A percentile compares a stretch with the other conserved stretches of the same genome.
Conservation (phyloP, 345 rosid species). For the Murraya paniculata region DNA sequence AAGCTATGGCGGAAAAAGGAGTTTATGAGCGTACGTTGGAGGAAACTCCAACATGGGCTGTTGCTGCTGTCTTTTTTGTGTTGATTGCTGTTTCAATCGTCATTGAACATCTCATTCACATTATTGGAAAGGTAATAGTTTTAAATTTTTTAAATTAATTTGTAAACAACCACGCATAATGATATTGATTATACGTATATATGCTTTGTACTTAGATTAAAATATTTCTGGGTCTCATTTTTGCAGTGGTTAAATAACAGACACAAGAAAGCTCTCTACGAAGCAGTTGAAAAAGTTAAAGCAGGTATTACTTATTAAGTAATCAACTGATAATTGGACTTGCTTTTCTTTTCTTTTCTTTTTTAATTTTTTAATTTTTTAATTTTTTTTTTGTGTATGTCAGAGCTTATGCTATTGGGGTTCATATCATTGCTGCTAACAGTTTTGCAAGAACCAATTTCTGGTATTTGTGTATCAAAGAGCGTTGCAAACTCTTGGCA, state of each 20-base stretch:
- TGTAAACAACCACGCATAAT: no score
- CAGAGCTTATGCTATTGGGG: slow-evolving; percentile 79
- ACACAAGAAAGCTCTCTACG: slow-evolving; percentile 61
- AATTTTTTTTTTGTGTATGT: not conserved
- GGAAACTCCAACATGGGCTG: slow-evolving; percentile 89
- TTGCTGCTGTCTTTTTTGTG: slow-evolving; percentile 76
- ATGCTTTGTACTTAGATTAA: not conserved
- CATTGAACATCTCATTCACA: slow-evolving; percentile 66
- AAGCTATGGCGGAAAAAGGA: slow-evolving; percentile 11
- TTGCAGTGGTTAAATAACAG: slow-evolving; percentile 63
- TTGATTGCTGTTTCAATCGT: slow-evolving; percentile 64
- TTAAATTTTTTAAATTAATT: not conserved
- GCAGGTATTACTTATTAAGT: slow-evolving; percentile 29
- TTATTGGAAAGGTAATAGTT: slow-evolving; percentile 45
- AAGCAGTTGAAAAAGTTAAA: slow-evolving; percentile 91
- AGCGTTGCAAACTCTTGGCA: slow-evolving; percentile 56
- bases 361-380: no score
- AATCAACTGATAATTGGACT: not conserved
- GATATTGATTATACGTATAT: no score
- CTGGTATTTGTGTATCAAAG: slow-evolving; percentile 50
- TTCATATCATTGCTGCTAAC: slow-evolving; percentile 69
- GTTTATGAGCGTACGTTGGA: slow-evolving; percentile 45
- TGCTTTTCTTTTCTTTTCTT: not conserved
- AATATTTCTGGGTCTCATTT: not conserved
- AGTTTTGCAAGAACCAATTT: slow-evolving; percentile 36